Conservation (phyloP, 768 basidiomycete genomes). For the Sutorius australiensis region DNA sequence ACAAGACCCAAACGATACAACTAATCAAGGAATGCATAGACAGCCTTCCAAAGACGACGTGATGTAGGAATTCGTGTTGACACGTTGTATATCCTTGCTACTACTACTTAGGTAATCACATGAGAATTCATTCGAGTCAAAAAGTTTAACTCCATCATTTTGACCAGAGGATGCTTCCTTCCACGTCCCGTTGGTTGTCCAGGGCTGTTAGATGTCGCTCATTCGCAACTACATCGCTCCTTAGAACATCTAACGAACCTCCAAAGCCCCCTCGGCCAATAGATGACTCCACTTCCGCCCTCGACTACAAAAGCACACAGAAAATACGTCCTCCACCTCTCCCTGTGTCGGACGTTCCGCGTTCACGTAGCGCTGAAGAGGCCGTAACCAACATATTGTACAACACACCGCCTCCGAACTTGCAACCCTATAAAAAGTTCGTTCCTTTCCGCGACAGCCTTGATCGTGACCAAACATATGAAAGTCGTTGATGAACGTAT, state of each 20-base stretch:
- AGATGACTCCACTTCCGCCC: constrained; percentile 90
- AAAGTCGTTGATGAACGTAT: constrained; percentile 2
- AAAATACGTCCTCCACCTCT: constrained; percentile 75
- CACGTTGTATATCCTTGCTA: neutral
- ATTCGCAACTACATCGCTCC: constrained; percentile 18
- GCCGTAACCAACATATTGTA: constrained; percentile 97
- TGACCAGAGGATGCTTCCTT: constrained; percentile 4
- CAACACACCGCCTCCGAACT: constrained; percentile 88
- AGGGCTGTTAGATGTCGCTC: constrained; percentile 18
- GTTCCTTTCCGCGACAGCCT: neutral
- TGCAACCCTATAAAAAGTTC: constrained; percentile 90
- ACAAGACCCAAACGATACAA: constrained; percentile 50
- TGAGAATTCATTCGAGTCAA: neutral
- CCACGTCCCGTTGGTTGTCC: constrained; percentile 18
- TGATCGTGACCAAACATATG: neutral
- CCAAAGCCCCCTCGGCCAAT: constrained; percentile 77
- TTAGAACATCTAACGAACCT: constrained; percentile 27
- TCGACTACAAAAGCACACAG: constrained; percentile 84
- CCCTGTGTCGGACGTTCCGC: constrained; percentile 80
- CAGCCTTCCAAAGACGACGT: constrained; percentile 39
- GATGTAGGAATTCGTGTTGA: neutral
- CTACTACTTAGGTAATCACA: constrained; percentile 13
- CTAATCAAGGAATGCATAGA: constrained; percentile 55
- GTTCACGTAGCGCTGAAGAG: constrained; percentile 84
- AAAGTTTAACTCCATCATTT: neutral